These are phyloP conservation scores for Thielaviopsis ethacetica DNA, from an alignment of 2,329 filamentous ascomycete species.

Conservation along the genomic window DNA sequence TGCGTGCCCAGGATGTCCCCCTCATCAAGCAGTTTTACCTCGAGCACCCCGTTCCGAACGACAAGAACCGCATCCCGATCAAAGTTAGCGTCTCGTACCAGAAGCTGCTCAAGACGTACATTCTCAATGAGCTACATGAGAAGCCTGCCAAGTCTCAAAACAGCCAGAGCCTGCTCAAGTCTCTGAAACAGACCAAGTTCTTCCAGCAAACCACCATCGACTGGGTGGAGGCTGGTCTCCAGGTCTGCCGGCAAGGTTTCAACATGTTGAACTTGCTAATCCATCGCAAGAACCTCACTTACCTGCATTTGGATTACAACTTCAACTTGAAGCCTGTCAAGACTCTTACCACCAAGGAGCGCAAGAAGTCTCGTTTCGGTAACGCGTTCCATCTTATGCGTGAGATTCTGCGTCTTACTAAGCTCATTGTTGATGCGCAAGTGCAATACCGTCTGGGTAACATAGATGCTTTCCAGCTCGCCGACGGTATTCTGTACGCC, in stretches of 20 bases:
- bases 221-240: slow-evolving; percentile 96
- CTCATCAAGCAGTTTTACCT: slow-evolving; percentile 97
- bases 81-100: slow-evolving; percentile 98
- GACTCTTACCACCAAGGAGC: slow-evolving; percentile 94
- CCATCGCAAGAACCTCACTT: slow-evolving; percentile 95
- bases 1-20: slow-evolving; percentile 90
- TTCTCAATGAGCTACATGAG: slow-evolving; percentile 92
- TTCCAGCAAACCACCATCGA: slow-evolving; percentile 99
- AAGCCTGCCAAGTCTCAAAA: slow-evolving; percentile 90
- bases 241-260: slow-evolving; percentile 95
- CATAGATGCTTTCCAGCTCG: slow-evolving; percentile 96
- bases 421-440: slow-evolving; percentile 95
- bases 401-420: slow-evolving; percentile 87
- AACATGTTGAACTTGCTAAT: slow-evolving; percentile 98
- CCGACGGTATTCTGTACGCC: slow-evolving; percentile 95
- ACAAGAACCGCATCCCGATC: slow-evolving; percentile 51
- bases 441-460: slow-evolving; percentile 96
- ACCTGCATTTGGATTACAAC: slow-evolving; percentile 97
- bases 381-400: slow-evolving; percentile 99
- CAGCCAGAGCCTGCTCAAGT: slow-evolving; percentile 79
- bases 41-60: slow-evolving; percentile 65
- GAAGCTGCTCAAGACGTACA: slow-evolving; percentile 89
- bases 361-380: slow-evolving; percentile 97
- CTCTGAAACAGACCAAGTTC: slow-evolving; percentile 92
- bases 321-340: slow-evolving; percentile 99